Evolutionary conservation across 768 basidiomycete species (phyloP), one percentile per base, ranked within the genome.

Genomic region (Boletus eberwhitei): DNA sequence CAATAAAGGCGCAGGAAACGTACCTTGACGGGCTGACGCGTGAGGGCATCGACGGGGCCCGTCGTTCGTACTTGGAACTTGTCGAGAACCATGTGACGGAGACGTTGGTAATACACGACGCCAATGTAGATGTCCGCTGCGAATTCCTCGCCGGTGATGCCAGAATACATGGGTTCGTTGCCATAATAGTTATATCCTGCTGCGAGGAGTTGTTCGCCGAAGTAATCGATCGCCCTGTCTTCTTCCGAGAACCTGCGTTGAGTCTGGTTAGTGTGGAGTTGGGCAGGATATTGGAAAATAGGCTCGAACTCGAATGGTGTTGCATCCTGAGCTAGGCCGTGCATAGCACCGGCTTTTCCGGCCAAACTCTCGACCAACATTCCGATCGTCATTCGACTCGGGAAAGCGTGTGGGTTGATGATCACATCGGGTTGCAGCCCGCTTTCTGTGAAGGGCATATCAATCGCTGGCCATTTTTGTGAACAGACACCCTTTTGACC

Each of bases 361-460:
- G 97, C 97, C 86, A 98, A 87, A 73, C 93, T 96, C 78, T 99
- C 97, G 54, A 99, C 93, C 69, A 99, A 86, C 97, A 99, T 99
- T 55, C 97, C 97, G 64, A 99, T 99, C 1, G 97, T 99, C 97
- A 99, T 99, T 62, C 97, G 91, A 79, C 87, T 90, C 2, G 97
- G 97, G 79, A 99, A 99, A 16, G 97, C 97, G 70, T 99, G 97
- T 35, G 97, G 97, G 74, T 99, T 99, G 77, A 99, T 98, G 71
- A 99, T 98, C 47, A 99, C 85, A 72, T 99, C 97, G 2, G 97
- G 97, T 71, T 98, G 96, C 82, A 99, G 94, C 16, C 97, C 97
- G 54, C 92, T 96, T 76, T 99, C 97, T 64, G 86, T 87, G 80
- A 99, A 98, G 14, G 97, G 97, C 97, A 99, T 98, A 69, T 99